Conservation (phyloP, 2,329 filamentous ascomycete genomes). For the Sporothrix curviconia region DNA sequence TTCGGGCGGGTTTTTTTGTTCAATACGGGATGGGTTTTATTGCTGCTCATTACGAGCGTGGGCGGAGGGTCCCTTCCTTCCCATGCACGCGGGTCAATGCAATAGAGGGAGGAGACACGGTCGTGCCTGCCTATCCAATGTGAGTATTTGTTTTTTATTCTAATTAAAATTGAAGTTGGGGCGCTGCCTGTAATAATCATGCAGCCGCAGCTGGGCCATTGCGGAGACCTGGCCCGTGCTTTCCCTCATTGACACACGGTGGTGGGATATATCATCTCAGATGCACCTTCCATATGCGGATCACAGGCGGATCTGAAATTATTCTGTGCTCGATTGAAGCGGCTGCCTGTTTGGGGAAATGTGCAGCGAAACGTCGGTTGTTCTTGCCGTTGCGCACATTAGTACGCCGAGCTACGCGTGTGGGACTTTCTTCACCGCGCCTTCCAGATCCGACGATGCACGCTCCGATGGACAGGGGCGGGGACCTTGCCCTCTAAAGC, state of each 20-base stretch:
- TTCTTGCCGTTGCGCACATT: neutral
- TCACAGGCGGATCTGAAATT: too few species aligned
- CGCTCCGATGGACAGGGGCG: neutral
- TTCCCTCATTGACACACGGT: neutral
- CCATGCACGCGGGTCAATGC: conserved; percentile 10
- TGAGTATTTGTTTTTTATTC: neutral
- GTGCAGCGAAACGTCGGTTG: neutral
- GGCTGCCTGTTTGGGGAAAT: neutral
- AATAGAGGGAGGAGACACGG: neutral
- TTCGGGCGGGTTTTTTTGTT: conserved; percentile 4
- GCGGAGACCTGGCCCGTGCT: conserved; percentile 9
- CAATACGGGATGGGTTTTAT: conserved; percentile 6
- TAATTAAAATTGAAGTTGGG: too few species aligned
- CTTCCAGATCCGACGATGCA: neutral
- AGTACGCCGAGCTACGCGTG: neutral
- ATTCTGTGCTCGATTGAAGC: too few species aligned
- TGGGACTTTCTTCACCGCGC: neutral
- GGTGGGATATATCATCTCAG: neutral
- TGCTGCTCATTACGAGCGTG: conserved; percentile 7
- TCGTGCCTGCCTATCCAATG: neutral
- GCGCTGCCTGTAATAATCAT: neutral
- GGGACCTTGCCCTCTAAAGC: neutral
- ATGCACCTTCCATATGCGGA: neutral
- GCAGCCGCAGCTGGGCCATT: neutral
- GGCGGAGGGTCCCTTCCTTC: conserved; percentile 5